Conservation (phyloP, 306 rosid species). For the Sicyos edulis region DNA sequence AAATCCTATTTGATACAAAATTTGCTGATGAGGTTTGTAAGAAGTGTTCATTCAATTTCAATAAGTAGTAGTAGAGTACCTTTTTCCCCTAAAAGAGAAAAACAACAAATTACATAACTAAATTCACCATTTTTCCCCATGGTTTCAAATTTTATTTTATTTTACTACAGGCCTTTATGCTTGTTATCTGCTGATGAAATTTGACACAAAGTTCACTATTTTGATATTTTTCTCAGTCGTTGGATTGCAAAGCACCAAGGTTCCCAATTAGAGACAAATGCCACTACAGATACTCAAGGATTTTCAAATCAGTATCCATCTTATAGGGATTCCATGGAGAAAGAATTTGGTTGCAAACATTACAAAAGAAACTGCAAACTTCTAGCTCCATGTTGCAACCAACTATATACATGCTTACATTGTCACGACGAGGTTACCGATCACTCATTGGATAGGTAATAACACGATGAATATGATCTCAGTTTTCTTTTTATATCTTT, state of each 20-base stretch:
- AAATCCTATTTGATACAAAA: conserved; percentile 72
- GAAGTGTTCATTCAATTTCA: conserved; percentile 19
- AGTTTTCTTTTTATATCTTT: not conserved
- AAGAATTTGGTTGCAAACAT: conserved; percentile 74
- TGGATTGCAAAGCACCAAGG: conserved; percentile 61
- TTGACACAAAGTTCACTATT: conserved; percentile 10
- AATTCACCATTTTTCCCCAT: not conserved
- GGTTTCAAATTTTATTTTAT: not conserved
- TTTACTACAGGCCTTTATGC: not conserved
- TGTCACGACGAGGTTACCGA: conserved; percentile 79
- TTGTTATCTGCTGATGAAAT: not conserved
- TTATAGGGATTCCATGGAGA: conserved; percentile 52
- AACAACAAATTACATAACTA: not conserved
- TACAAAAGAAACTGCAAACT: conserved; percentile 90
- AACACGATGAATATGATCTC: not conserved
- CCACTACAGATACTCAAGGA: conserved; percentile 41
- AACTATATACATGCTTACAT: conserved; percentile 66
- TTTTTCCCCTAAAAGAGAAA: not conserved
- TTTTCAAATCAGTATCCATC: conserved; percentile 68
- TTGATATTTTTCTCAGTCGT: conserved; percentile 51
- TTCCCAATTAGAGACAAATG: conserved; percentile 35
- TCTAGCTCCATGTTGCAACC: conserved; percentile 77
- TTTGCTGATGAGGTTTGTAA: conserved; percentile 65
- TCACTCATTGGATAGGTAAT: conserved; percentile 68
- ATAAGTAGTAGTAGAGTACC: not conserved